Base-by-base conservation (phyloP, 805 yeast genomes). In the Teunomyces barrocoloradensis region DNA sequence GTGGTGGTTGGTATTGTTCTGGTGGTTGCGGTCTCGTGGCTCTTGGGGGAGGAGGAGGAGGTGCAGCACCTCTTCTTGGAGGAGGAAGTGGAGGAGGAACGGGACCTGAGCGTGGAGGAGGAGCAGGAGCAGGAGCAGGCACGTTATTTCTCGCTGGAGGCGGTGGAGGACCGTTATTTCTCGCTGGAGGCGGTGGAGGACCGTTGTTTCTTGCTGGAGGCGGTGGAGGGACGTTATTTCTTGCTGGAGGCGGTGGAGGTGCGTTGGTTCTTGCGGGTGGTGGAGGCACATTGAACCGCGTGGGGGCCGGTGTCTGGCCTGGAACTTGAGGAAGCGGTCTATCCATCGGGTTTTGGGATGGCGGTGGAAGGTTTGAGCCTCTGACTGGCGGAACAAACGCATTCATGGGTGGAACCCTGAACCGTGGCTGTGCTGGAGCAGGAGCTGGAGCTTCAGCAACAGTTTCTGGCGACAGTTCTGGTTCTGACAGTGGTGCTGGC, bases 331-430 rank as follows among this genome's bases (percentile, higher is more conserved):
- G 55, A 12, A 59, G 57, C 1, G 59, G 55, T 42, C 49, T 47
- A 29, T 20, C 23, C 28, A 17, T 18, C 54, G 28, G 56, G 64
- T 4, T 53, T 39, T 17, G 52, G 44, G n/a, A 44, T 43, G 61
- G 60, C 2, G 62, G 60, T 10, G 57, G 53, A 10, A 55, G 43
- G 42, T 43, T 48, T 10, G 64, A 37, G 45, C 57, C 57, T 12
- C 48, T 44, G 2, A 64, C 64, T 10, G 64, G 60, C 7, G 73
- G 74, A 4, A 66, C 60, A 5, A 54, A 47, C 2, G 68, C 67
- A 42, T 53, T 55, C 34, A 63, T 51, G 18, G 74, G 75, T 12
- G 76, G 75, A 12, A 68, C 60, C 52, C 73, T 64, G 57, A 71
- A 71, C 34, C 50, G 47, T 7, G 64, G 57, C 44, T 57, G 53